Base-by-base conservation (phyloP, 208 protist species). In the Novymonas esmeraldas region DNA sequence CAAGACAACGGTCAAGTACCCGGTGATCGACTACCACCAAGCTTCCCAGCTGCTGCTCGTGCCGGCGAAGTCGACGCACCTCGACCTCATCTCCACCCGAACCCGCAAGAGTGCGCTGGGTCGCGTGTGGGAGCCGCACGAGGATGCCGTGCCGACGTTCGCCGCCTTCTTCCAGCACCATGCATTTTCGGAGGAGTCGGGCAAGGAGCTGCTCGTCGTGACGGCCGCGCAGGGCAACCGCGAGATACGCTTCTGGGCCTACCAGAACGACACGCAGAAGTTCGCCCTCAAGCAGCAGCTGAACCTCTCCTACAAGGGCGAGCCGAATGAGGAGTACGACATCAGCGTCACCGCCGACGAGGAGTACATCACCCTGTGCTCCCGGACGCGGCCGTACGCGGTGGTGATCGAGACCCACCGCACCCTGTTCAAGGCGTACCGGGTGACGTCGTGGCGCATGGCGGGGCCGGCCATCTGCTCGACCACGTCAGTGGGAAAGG, bases 321-420 rank as follows among this genome's bases (percentile, higher is more conserved):
- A 70, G 46, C 62, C 34, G 5, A 64, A 54, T n/a, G 71, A 81
- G 31, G 76, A 50, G n/a, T 94, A 93, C 58, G 60, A 81, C 57
- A 86, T 94, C 58, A 87, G 78, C 55, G 74, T 90, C 51, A 92
- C 86, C n/a, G 79, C 85, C 1, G 69, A 76, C 34, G 88, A 96
- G 65, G 92, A 96, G 67, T 96, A 96, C 70, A 90, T 96, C 55
- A 92, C 81, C n/a, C 78, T 96, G 11, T 76, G 75, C 42, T 92
- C 89, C n/a, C 76, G 73, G 36, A 76, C 78, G 9, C 55, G 74
- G 41, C 50, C 81, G 18, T 79, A 85, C 56, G 87, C 85, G 4
- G 87, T 96, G 2, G 89, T 95, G 20, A 81, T 93, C 29, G 85
- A 96, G 68, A 79, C 82, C 28, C 80, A 95, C 66, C 84, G 84